Evolutionary conservation across 495 filamentous ascomycete genomes (phyloP), one percentile per base, ranked within the genome.

Genomic region (Cercophora newfieldiana): DNA sequence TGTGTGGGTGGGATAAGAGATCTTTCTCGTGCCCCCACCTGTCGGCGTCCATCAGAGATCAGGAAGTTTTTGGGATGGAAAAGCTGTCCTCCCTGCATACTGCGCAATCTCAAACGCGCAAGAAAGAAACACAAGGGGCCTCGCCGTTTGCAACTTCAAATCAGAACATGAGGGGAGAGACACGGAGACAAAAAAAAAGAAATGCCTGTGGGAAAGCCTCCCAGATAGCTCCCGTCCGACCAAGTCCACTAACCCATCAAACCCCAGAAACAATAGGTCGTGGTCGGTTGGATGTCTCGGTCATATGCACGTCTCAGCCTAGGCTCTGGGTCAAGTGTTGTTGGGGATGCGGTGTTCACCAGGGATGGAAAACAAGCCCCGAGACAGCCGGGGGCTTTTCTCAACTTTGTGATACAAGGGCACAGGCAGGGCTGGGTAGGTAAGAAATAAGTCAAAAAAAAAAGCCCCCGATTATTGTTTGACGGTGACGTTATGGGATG

Each of bases 271-370:
- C 31, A 31, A 24, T 30, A 25, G n/a, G 50, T 7, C 10, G 33
- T 37, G 47, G 57, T 31, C 29, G 37, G 18, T 44, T 8, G 37
- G 37, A 24, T 61, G 59, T 61, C 59, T 61, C 59, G 47, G 44
- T 48, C 59, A 50, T 33, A 19, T 61, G 59, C 59, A 61, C 44
- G 59, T 61, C 59, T 61, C 59, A 61, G 59, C 59, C 59, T 44
- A 50, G 47, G 25, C 55, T 44, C 37, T 44, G 37, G 37, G 18
- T 44, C 37, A 44, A 16, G 37, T n/a, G n/a, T 44, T 44, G 37
- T 44, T 44, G 37, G 37, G 18, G 37, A 44, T 44, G 37, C 37
- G 12, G 37, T 44, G 10, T 16, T 16, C 4, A 8, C 12, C 12
- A 14, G 37, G 37, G 37, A 44, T 44, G 37, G 10, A 14, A 44